Base-by-base conservation (phyloP, 805 yeast genomes). In the Saturnispora galanensis region DNA sequence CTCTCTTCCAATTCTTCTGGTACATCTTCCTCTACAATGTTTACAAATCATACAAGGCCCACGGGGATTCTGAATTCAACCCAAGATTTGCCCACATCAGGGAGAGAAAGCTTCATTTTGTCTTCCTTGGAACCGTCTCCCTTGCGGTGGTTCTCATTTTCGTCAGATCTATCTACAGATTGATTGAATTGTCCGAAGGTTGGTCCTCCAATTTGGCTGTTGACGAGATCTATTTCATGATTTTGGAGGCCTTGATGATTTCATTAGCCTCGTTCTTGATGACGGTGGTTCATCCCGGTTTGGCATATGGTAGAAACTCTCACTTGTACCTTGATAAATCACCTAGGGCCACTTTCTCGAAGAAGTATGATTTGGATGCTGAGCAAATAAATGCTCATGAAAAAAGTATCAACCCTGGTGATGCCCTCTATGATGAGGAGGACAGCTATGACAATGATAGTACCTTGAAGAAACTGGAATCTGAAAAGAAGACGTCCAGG, bases 151-250 rank as follows among this genome's bases (percentile, higher is more conserved):
- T 74, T 3, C 69, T 74, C 36, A 69, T 85, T 26, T 77, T 71
- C 50, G 64, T 73, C 21, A 71, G 95, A 56, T 82, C 87, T 53
- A 65, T 79, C 34, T 85, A 82, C 60, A 72, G 95, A 56, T 69
- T 84, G 13, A 69, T 75, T 31, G 95, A 85, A 59, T 65, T 84
- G 38, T 59, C 78, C 3, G 75, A 75, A 52, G 88, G 88, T 17
- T 84, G 86, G 84, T 45, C 53, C 5, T 89, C 94, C 2, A 65
- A 62, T 46, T 64, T 85, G 53, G 76, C 82, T 42, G 65, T 68
- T 1, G 76, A 71, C 44, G 85, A 81, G 56, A 59, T 66, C 38
- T 79, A 70, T 53, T 71, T 80, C 52, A 62, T 77, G 54, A 65
- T 70, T 16, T 61, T 80, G n/a, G 87, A 81, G 50, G 81, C 79